Evolutionary conservation across 805 yeast species (phyloP).

Genomic region (Saccharomycopsis guyanensis): DNA sequence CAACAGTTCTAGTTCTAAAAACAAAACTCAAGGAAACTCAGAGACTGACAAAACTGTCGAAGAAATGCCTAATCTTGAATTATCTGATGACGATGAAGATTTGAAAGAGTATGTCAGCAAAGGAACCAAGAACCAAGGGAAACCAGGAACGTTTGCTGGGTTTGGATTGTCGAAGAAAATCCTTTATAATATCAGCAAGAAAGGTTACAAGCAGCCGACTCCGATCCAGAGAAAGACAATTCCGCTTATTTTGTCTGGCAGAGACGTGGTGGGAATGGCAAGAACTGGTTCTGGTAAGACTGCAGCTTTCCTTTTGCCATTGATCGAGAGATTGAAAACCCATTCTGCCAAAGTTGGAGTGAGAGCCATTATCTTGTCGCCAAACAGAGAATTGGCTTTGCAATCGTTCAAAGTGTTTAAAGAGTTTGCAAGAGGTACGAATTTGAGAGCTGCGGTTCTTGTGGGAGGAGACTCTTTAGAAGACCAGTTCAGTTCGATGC

Average conservation of each 20-base stretch:
- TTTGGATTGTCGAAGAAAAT: constrained; percentile 78
- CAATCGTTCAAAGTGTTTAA: constrained; percentile 86
- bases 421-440: constrained; percentile 80
- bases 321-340: constrained; percentile 73
- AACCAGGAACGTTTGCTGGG: constrained; percentile 71
- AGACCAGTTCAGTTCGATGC: constrained; percentile 89
- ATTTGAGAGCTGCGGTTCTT: constrained; percentile 67
- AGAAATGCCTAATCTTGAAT: constrained; percentile 43
- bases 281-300: constrained; percentile 99
- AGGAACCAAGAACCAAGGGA: constrained; percentile 38
- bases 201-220: constrained; percentile 92
- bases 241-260: constrained; percentile 75
- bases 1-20: constrained; percentile 20
- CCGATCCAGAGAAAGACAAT: constrained; percentile 96
- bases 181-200: constrained; percentile 61
- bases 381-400: constrained; percentile 92
- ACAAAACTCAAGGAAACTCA: constrained; percentile 19
- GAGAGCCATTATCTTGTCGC: constrained; percentile 83
- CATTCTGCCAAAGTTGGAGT: constrained; percentile 86
- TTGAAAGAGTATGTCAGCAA: constrained; percentile 35
- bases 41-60: constrained; percentile 17
- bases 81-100: constrained; percentile 46
- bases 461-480: constrained; percentile 99
- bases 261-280: constrained; percentile 99
- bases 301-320: constrained; percentile 90